Conservation (phyloP, 768 basidiomycete species). For the Russula dissimulans region DNA sequence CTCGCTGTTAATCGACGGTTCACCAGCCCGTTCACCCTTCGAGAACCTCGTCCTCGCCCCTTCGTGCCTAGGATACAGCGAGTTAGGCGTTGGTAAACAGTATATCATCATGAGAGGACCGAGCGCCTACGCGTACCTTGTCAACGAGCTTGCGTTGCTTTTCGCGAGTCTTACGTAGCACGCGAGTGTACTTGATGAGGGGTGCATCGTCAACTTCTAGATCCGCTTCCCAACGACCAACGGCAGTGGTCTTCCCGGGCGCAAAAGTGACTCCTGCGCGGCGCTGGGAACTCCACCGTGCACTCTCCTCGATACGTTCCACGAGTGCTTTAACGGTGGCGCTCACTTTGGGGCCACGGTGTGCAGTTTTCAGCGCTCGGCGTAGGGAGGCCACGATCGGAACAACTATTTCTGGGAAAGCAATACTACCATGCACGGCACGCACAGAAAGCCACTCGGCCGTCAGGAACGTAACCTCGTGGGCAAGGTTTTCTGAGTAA, state of each 20-base stretch:
- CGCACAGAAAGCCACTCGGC: slow-evolving; percentile 71
- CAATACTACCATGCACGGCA: slow-evolving; percentile 73
- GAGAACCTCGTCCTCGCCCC: slow-evolving; percentile 62
- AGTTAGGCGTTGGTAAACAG: neutral
- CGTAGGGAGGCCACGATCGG: slow-evolving; percentile 67
- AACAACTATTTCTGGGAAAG: slow-evolving; percentile 87
- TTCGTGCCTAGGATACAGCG: slow-evolving; percentile 43
- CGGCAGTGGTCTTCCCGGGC: slow-evolving; percentile 59
- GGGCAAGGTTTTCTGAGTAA: slow-evolving; percentile 71
- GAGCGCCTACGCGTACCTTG: slow-evolving; percentile 55
- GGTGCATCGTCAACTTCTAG: slow-evolving; percentile 63
- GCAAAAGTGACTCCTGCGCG: slow-evolving; percentile 65
- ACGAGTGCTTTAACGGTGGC: slow-evolving; percentile 63
- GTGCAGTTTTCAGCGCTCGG: slow-evolving; percentile 59
- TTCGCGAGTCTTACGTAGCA: slow-evolving; percentile 73
- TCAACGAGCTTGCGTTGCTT: slow-evolving; percentile 60
- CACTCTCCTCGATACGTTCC: slow-evolving; percentile 82
- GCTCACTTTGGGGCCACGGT: slow-evolving; percentile 45
- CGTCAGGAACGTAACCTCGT: slow-evolving; percentile 71
- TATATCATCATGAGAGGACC: neutral
- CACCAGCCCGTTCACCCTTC: slow-evolving; percentile 31
- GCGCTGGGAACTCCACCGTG: slow-evolving; percentile 63
- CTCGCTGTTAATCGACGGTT: neutral
- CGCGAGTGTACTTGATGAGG: slow-evolving; percentile 69
- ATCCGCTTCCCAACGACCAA: slow-evolving; percentile 62